phyloP scores from a whole-genome alignment of 2,329 filamentous ascomycete species.

The Cylindrodendrum hubeiense region DNA sequence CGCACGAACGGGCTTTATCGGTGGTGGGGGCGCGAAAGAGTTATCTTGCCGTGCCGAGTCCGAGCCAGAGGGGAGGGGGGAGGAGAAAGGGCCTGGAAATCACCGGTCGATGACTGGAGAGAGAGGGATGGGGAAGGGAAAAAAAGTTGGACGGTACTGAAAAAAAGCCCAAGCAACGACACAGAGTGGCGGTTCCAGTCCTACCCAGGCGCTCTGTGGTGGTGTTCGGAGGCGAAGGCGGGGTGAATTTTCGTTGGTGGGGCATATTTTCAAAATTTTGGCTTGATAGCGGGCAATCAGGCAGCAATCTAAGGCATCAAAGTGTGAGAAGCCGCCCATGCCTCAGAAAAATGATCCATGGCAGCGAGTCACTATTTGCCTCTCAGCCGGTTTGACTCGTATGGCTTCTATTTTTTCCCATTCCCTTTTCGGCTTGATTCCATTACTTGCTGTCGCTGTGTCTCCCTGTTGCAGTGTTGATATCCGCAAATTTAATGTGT shows the following conservation, averaged over 20 bases:
- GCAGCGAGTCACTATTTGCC: constrained; percentile 1
- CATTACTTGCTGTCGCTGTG: background rate
- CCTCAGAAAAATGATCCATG: constrained; percentile 16
- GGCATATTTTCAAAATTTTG: constrained; percentile 53
- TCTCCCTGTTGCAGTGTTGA: background rate
- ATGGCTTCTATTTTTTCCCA: background rate
- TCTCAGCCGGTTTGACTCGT: background rate
- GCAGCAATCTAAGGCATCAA: constrained; percentile 53
- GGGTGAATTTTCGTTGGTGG: constrained; percentile 57
- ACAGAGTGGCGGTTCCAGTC: constrained; percentile 46
- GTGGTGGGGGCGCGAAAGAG: constrained; percentile 32
- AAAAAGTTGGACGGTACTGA: constrained; percentile 37
- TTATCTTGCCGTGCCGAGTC: constrained; percentile 29
- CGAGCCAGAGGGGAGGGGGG: constrained; percentile 36
- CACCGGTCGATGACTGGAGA: constrained; percentile 39
- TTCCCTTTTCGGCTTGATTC: background rate
- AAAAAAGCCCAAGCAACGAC: constrained; percentile 42
- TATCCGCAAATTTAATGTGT: background rate
- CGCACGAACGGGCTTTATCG: constrained; percentile 42
- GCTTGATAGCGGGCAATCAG: constrained; percentile 47
- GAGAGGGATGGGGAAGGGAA: constrained; percentile 26
- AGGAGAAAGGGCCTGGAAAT: constrained; percentile 36
- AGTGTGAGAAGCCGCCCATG: constrained; percentile 15
- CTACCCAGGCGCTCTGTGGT: constrained; percentile 38
- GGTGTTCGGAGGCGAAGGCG: constrained; percentile 51